These are phyloP conservation scores for Dryas integrifolia DNA, from an alignment of 331 rosid genomes.

Conservation along the genomic window DNA sequence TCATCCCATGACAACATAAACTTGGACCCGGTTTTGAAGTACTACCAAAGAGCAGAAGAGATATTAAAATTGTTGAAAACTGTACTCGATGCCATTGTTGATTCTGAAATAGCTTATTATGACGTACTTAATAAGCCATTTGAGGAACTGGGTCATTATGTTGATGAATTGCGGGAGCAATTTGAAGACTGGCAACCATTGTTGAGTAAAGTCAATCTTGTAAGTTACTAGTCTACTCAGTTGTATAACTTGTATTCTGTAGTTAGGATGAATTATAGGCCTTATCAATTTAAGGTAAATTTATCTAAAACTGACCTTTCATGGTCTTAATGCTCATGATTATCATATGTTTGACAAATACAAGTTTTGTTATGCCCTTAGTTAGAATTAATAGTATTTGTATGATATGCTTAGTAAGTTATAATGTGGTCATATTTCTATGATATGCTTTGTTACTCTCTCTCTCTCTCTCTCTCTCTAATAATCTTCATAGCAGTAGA, in stretches of 20 bases:
- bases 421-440: background rate
- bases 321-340: constrained; percentile 21
- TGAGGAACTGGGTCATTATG: constrained; percentile 59
- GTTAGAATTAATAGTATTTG: constrained; percentile 16
- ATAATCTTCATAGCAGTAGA: constrained; percentile 51
- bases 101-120: constrained; percentile 59
- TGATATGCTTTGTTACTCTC: background rate
- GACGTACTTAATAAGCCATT: constrained; percentile 60
- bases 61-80: constrained; percentile 73
- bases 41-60: constrained; percentile 68
- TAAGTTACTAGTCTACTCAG: constrained; percentile 47
- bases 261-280: constrained; percentile 2
- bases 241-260: constrained; percentile 19
- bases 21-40: constrained; percentile 63
- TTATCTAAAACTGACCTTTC: constrained; percentile 16
- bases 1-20: constrained; percentile 57
- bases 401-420: background rate
- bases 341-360: constrained; percentile 9
- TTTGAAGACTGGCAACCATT: constrained; percentile 78
- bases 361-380: constrained; percentile 12
- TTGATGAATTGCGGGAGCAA: constrained; percentile 71
- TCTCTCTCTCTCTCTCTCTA: constrained; percentile 20
- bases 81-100: constrained; percentile 62
- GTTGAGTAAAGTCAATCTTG: constrained; percentile 87
- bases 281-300: constrained; percentile 15